A percentile compares a stretch with the other conserved stretches of the same genome.
Conservation (phyloP, 371 early-diverging fungal species). For the Actinomucor elegans region DNA sequence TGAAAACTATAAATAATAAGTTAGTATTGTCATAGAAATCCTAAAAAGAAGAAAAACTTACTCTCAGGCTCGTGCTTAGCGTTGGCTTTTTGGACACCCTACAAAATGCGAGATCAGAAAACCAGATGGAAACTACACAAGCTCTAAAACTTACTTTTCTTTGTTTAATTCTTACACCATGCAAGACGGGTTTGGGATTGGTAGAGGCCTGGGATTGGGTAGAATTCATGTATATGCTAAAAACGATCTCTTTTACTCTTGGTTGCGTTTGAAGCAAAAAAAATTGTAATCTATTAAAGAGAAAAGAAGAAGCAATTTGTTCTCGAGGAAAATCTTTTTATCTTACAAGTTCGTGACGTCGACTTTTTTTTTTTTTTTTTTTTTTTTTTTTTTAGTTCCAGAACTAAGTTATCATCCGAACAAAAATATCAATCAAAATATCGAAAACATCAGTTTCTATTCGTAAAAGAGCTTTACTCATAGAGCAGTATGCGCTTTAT, state of each 20-base stretch:
- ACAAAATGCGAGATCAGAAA: background rate
- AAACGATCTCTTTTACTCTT: constrained; percentile 24
- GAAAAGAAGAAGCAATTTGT: background rate
- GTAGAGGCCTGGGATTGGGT: constrained; percentile 56
- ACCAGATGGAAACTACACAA: too few relatives aligned
- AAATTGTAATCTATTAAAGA: background rate
- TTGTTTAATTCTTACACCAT: constrained; percentile 83
- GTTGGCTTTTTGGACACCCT: constrained; percentile 83
- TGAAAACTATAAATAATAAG: constrained; percentile 66
- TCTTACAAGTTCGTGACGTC: background rate
- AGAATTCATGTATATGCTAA: constrained; percentile 54
- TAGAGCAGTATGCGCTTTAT: too few relatives aligned
- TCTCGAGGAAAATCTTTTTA: background rate
- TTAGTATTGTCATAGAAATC: too few relatives aligned
- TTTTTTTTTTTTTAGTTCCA: too few relatives aligned
- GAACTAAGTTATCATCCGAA: too few relatives aligned
- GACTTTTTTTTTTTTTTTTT: too few relatives aligned
- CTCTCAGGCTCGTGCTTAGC: constrained; percentile 86
- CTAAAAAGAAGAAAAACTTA: constrained; percentile 27
- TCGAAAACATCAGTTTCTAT: too few relatives aligned
- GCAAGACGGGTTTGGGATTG: constrained; percentile 67
- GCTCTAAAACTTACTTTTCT: constrained; percentile 55
- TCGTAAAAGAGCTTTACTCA: too few relatives aligned
- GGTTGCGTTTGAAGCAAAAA: constrained; percentile 7
- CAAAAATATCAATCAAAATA: too few relatives aligned